Evolutionary conservation across 2,329 filamentous ascomycete genomes (phyloP), one percentile per base, ranked within the genome.

Genomic region (Penicillium sp.): DNA sequence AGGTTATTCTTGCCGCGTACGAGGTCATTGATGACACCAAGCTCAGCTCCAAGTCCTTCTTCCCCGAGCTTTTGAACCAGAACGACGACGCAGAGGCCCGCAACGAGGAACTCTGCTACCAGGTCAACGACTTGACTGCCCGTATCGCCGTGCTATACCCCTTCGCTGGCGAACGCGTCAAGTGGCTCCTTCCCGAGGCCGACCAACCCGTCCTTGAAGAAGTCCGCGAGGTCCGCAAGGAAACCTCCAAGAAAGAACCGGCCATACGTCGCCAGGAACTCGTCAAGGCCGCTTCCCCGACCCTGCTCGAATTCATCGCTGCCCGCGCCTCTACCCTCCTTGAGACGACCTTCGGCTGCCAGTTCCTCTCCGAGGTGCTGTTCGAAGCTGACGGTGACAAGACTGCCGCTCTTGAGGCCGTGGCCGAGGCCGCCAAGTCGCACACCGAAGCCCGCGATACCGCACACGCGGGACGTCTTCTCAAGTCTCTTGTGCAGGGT

Each of bases 11-110:
- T 53, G 83, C 91, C 1, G 90, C 91, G 1, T 91, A 92, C 70
- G 94, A 97, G 67, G 87, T 96, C 46, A 86, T 96, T 46, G 94
- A 99, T 66, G 94, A 99, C 72, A 99, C 94, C 10, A 92, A 95
- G 61, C 81, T 96, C 68, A 90, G 86, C 3, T 82, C 86, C 48
- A 97, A 96, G 77, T 82, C 89, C 31, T 89, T 99, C 61, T 91
- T 96, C 74, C 82, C 90, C 0, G 93, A 97, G 73, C 80, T 99
- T 12, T 77, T 97, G 17, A 89, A 87, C 60, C 89, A 90, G 67
- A 84, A 86, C 33, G 60, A 70, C 5, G 55, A 67, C 16, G 64
- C 63, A 45, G 72, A 77, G 54, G 62, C 69, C 19, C 73, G 75
- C 36, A 64, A 78, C 36, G 73, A 80, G 44, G 75, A 78, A 56